A percentile compares a stretch with the other conserved stretches of the same genome.
Evolutionary conservation across 129 eudicot genomes (phyloP).

Genomic region (Dittrichia graveolens): DNA sequence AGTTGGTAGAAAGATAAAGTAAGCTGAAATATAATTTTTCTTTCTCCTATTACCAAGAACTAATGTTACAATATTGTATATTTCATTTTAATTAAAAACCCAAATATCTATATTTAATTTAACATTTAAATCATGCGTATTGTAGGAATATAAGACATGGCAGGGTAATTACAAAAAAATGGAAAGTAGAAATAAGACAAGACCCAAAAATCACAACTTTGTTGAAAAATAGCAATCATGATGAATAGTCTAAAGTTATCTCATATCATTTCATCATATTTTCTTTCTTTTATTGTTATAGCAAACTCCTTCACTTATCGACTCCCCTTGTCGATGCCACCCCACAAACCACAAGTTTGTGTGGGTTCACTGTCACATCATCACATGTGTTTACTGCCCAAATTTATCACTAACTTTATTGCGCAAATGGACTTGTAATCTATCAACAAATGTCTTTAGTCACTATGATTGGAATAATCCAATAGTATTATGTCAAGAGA

Average conservation of each 20-base stretch:
- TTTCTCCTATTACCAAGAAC: too few relatives aligned
- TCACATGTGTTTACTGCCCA: conserved; percentile 17
- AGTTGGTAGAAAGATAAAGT: too few relatives aligned
- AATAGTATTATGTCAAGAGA: neutral
- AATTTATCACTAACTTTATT: conserved; percentile 5
- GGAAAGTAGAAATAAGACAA: too few relatives aligned
- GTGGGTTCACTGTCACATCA: conserved; percentile 12
- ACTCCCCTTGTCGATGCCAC: conserved; percentile 22
- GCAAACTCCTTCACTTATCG: conserved; percentile 1
- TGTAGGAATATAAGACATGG: too few relatives aligned
- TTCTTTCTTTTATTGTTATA: conserved; percentile 13
- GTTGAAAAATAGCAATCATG: conserved; percentile 19
- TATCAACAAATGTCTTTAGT: conserved; percentile 17
- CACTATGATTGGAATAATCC: conserved; percentile 1
- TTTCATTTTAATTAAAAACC: too few relatives aligned
- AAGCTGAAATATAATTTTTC: too few relatives aligned
- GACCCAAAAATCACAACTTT: neutral
- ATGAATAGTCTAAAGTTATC: conserved; percentile 12
- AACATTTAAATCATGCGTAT: too few relatives aligned
- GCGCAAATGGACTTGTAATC: conserved; percentile 14
- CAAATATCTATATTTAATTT: too few relatives aligned
- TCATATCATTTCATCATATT: conserved; percentile 23
- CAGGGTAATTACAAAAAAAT: too few relatives aligned
- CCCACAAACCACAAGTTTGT: conserved; percentile 14
- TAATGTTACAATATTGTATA: too few relatives aligned